Evolutionary conservation across 1,284 basidiomycete species (phyloP).

Genomic region (Malassezia sympodialis): DNA sequence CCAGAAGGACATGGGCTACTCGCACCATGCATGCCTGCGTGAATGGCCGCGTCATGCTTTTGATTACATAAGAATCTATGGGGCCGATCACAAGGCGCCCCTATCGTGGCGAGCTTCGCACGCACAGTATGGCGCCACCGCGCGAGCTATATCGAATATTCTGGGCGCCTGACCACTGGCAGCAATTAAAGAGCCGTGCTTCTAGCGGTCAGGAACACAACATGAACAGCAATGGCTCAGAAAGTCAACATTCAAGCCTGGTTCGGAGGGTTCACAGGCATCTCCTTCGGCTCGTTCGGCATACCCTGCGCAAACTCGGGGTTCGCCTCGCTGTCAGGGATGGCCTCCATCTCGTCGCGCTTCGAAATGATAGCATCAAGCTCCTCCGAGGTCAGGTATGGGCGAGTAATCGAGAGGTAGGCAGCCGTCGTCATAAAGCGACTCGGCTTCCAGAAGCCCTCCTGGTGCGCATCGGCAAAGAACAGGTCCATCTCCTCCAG

Average conservation of each 20-base stretch:
- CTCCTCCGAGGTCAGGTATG: constrained; percentile 25
- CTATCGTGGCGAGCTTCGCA: not conserved
- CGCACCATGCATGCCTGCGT: not conserved
- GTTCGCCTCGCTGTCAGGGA: not conserved
- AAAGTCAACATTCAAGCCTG: not conserved
- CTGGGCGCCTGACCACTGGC: too few species aligned
- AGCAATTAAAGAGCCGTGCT: too few species aligned
- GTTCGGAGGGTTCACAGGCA: not conserved
- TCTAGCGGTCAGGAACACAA: not conserved
- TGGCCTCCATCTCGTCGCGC: not conserved
- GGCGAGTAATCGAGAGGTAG: constrained; percentile 25
- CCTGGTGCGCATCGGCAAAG: constrained; percentile 25
- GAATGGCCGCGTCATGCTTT: not conserved
- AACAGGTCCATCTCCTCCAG: constrained; percentile 44
- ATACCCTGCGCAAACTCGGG: not conserved
- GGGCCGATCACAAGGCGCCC: not conserved
- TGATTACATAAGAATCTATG: not conserved
- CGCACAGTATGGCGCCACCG: not conserved
- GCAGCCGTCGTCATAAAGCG: constrained; percentile 29
- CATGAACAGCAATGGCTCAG: not conserved
- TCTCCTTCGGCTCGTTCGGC: not conserved
- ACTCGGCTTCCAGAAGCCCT: constrained; percentile 21
- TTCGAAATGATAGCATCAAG: constrained; percentile 24
- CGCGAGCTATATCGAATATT: not conserved
- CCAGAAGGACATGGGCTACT: not conserved